Conservation (phyloP, 331 rosid species). For the Spiraea crenata region DNA sequence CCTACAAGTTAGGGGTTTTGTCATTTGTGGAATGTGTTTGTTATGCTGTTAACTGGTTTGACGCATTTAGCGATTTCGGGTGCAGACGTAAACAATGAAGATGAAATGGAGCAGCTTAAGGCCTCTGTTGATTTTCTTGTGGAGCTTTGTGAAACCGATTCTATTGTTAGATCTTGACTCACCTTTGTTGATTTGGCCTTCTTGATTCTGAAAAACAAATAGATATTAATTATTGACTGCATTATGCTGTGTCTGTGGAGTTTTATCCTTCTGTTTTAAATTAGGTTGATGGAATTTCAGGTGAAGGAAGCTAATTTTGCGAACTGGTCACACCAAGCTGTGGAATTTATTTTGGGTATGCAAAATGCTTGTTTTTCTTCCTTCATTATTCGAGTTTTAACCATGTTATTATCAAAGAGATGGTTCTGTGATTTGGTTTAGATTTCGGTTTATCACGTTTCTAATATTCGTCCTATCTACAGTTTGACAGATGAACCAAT, state of each 20-base stretch:
- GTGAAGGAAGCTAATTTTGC: constrained; percentile 56
- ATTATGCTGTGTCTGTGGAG: not conserved
- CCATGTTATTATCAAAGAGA: too few species aligned
- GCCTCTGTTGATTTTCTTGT: constrained; percentile 84
- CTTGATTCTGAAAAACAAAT: not conserved
- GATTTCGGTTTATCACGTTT: too few species aligned
- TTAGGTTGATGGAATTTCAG: constrained; percentile 37
- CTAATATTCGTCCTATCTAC: not conserved
- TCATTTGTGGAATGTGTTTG: not conserved
- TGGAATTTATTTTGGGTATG: constrained; percentile 76
- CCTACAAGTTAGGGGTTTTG: not conserved
- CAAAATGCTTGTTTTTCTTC: not conserved
- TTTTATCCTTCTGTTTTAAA: not conserved
- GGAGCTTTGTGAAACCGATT: constrained; percentile 68
- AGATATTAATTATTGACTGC: not conserved
- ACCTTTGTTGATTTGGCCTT: not conserved
- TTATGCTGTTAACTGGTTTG: not conserved
- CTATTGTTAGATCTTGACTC: constrained; percentile 42
- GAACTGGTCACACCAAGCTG: constrained; percentile 84
- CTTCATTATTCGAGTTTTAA: not conserved
- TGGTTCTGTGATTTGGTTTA: too few species aligned
- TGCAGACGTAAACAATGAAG: constrained; percentile 53
- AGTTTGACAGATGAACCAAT: not conserved
- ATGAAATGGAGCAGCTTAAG: constrained; percentile 73
- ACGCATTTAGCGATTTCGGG: constrained; percentile 16